phyloP scores from a whole-genome alignment of 2,329 filamentous ascomycete genomes.

The Neofusicoccum sp. region DNA sequence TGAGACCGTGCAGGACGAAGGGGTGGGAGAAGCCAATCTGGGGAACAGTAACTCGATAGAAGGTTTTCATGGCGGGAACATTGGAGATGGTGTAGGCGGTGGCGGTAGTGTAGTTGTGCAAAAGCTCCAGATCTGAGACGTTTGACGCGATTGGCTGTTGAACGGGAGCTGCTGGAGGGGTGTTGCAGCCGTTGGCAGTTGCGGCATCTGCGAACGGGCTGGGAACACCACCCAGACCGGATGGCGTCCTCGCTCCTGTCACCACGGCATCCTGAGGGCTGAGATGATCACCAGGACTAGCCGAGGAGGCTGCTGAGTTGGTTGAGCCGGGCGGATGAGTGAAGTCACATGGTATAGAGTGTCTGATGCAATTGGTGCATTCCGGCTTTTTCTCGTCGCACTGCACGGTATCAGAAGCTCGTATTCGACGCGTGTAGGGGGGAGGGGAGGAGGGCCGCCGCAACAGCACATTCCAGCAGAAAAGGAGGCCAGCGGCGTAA shows the following conservation, averaged over 20 bases:
- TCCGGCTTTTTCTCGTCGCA: slow-evolving; percentile 36
- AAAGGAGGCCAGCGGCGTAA: too few relatives aligned
- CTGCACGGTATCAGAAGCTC: slow-evolving; percentile 12
- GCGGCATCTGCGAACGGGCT: background rate
- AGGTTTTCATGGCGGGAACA: slow-evolving; percentile 26
- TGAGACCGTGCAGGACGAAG: slow-evolving; percentile 48
- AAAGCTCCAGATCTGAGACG: slow-evolving; percentile 32
- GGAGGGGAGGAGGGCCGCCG: too few relatives aligned
- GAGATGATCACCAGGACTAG: background rate
- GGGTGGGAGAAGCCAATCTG: slow-evolving; percentile 44
- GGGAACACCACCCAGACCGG: background rate
- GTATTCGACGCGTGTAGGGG: background rate
- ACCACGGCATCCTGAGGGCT: background rate
- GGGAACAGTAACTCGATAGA: slow-evolving; percentile 30
- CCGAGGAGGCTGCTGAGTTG: background rate
- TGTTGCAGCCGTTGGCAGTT: background rate
- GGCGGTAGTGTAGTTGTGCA: slow-evolving; percentile 36
- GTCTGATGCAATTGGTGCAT: slow-evolving; percentile 36
- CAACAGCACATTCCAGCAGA: background rate
- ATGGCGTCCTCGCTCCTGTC: background rate
- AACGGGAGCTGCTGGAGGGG: background rate
- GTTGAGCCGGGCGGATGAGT: slow-evolving; percentile 24
- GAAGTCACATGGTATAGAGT: slow-evolving; percentile 33
- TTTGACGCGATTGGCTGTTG: slow-evolving; percentile 21
- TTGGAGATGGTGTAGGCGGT: slow-evolving; percentile 31